phyloP scores from a whole-genome alignment of 805 yeast genomes.

The Barnettozyma vustinii region DNA sequence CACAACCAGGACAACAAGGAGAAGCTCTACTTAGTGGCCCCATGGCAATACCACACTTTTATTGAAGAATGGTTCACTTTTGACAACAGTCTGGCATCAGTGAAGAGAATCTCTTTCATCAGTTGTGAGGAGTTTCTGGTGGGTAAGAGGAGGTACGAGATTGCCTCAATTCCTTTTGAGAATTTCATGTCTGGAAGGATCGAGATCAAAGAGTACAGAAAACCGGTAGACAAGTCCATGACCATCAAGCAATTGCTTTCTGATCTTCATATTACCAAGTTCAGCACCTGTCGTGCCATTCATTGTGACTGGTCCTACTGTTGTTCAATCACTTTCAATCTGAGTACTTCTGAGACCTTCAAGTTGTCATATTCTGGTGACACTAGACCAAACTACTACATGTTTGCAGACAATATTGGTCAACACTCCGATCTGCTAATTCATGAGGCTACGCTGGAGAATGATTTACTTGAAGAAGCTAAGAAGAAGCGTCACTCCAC shows the following conservation, averaged over 20 bases:
- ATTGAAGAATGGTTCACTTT: constrained; percentile 60
- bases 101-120: constrained; percentile 42
- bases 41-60: constrained; percentile 68
- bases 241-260: constrained; percentile 32
- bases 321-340: constrained; percentile 45
- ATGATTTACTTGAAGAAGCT: constrained; percentile 74
- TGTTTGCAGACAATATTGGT: constrained; percentile 62
- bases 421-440: constrained; percentile 63
- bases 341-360: constrained; percentile 34
- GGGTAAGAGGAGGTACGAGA: constrained; percentile 31
- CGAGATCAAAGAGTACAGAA: background rate
- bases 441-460: constrained; percentile 92
- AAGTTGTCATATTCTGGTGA: constrained; percentile 91
- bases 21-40: constrained; percentile 57
- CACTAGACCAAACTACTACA: constrained; percentile 68
- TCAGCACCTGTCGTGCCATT: constrained; percentile 66
- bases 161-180: constrained; percentile 26
- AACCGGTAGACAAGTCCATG: constrained; percentile 19
- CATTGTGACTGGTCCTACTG: constrained; percentile 86
- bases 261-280: constrained; percentile 37
- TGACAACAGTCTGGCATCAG: constrained; percentile 33
- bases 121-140: constrained; percentile 56
- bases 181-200: constrained; percentile 8
- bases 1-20: constrained; percentile 34
- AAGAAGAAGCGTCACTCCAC: constrained; percentile 81